Conservation (phyloP, 1,284 basidiomycete species). For the Trametes hirsuta region DNA sequence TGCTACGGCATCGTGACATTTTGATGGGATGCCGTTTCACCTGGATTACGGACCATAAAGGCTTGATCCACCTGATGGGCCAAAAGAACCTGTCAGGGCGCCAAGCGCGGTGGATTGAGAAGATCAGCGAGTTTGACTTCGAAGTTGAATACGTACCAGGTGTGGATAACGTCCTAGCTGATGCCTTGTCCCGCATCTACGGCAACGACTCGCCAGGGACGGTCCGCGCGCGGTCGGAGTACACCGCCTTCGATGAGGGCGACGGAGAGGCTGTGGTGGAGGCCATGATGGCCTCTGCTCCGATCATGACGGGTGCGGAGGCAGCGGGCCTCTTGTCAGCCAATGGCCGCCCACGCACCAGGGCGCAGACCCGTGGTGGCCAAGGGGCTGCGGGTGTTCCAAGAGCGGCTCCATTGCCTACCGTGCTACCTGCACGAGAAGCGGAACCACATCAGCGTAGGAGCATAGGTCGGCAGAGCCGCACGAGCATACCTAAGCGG, state of each 20-base stretch:
- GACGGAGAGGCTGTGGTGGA: neutral
- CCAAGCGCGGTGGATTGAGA: conserved; percentile 20
- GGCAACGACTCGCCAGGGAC: conserved; percentile 32
- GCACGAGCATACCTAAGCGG: neutral
- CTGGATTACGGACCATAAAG: conserved; percentile 34
- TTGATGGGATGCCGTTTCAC: conserved; percentile 27
- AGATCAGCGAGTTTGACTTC: conserved; percentile 31
- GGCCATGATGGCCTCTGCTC: neutral
- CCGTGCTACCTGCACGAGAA: too few relatives aligned
- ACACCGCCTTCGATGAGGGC: conserved; percentile 11
- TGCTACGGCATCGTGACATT: conserved; percentile 33
- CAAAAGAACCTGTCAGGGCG: conserved; percentile 33
- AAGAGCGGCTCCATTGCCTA: too few relatives aligned
- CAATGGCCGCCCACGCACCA: too few relatives aligned
- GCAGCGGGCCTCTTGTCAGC: neutral
- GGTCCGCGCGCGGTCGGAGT: conserved; percentile 31
- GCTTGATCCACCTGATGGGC: conserved; percentile 28
- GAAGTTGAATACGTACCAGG: conserved; percentile 28
- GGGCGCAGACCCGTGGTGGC: too few relatives aligned
- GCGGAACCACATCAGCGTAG: too few relatives aligned
- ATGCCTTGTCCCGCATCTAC: conserved; percentile 41
- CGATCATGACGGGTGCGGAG: neutral
- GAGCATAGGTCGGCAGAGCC: too few relatives aligned
- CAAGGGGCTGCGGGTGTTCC: too few relatives aligned
- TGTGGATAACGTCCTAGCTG: conserved; percentile 27